Evolutionary conservation across 306 rosid genomes (phyloP), one percentile per base, ranked within the genome.

Genomic region (Hippophae gyantsensis): DNA sequence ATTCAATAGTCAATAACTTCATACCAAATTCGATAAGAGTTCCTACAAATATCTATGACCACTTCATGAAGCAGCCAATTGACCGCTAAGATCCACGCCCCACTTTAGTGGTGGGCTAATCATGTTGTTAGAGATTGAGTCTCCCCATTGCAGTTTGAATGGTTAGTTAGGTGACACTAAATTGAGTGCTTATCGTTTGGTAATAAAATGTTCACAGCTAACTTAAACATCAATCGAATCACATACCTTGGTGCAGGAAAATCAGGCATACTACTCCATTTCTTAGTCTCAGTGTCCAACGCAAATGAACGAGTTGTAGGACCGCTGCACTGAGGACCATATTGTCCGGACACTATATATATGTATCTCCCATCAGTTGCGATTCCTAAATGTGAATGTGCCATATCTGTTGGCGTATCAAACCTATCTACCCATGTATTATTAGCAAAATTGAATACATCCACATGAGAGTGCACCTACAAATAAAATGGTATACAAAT

Each of bases 391-490:
- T 90, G 96, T 23, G 97, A 90, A 74, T 87, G 58, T 52, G 76
- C 97, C 97, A 90, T 85, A 44, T 87, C 94, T 73, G 82, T 78
- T 47, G 97, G 96, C 72, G 69, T 82, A 61, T 79, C 68, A 74
- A 90, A 74, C 61, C 60, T 72, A 38, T 69, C 92, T 25, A 58
- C 73, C 97, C 96, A 83, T 46, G 58, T 76, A 68, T 83, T 79
- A 69, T 54, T 67, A 18, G 62, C 72, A 66, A 90, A 85, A 71
- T 90, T 76, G 74, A 62, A 87, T 32, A 87, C 67, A 75, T 87
- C 94, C 50, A 90, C 85, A 50, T 85, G 96, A 54, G 95, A 85
- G 60, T 90, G 89, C 68, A 90, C 97, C 97, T 90, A 63, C 47
- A 65, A 72, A 61, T 62, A 57, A 18, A 54, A 60, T 26, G 3